Evolutionary conservation across 768 basidiomycete genomes (phyloP).

Genomic region (Psilocybe cyanescens): DNA sequence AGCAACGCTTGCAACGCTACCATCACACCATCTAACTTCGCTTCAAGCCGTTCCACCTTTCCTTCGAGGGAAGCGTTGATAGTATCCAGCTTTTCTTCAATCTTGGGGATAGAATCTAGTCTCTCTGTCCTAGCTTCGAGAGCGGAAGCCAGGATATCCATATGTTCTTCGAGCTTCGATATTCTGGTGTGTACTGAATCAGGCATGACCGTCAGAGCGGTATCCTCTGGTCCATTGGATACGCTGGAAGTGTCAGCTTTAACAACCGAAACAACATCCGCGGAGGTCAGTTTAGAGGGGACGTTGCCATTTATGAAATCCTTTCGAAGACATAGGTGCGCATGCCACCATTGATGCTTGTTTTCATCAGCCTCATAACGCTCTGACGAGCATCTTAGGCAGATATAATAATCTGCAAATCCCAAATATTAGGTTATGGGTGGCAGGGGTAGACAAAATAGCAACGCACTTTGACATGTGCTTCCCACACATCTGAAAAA

Average conservation of each 20-base stretch:
- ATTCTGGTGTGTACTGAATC: conserved; percentile 4
- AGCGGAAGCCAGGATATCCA: not conserved
- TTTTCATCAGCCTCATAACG: not conserved
- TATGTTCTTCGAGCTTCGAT: conserved; percentile 4
- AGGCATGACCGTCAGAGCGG: not conserved
- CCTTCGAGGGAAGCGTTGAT: not conserved
- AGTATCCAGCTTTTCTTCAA: not conserved
- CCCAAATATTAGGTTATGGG: not conserved
- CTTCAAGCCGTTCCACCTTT: not conserved
- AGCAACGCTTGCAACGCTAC: not conserved
- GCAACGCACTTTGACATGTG: not conserved
- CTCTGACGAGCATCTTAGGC: not conserved
- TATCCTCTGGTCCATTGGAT: not conserved
- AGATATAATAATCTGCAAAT: not conserved
- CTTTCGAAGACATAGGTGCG: not conserved
- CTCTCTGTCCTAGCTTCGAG: not conserved
- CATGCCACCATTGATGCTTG: not conserved
- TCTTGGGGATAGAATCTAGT: no score
- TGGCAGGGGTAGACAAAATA: not conserved
- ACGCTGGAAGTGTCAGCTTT: not conserved
- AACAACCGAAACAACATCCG: not conserved
- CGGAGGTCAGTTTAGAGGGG: not conserved
- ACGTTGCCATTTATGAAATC: not conserved
- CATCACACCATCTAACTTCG: not conserved
- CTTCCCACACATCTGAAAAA: not conserved